phyloP scores from a whole-genome alignment of 2,329 filamentous ascomycete species.

The Alternaria dauci region DNA sequence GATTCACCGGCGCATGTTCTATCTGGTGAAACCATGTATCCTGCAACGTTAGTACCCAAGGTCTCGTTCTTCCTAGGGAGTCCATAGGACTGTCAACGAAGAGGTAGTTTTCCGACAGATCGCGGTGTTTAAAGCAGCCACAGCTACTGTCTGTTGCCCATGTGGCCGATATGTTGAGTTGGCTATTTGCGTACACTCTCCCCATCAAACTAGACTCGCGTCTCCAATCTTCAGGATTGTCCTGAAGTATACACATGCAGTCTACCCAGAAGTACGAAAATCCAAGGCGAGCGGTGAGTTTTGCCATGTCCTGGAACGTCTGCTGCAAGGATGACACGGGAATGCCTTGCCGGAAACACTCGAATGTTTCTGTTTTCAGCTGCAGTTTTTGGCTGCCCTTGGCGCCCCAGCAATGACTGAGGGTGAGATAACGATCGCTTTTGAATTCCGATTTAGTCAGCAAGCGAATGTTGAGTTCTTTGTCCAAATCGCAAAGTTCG shows the following conservation, averaged over 20 bases:
- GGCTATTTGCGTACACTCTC: background rate
- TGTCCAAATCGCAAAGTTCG: too few relatives aligned
- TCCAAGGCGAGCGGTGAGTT: background rate
- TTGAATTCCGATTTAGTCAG: too few relatives aligned
- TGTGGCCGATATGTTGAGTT: background rate
- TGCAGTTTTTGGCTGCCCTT: too few relatives aligned
- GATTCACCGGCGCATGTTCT: background rate
- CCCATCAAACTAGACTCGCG: background rate
- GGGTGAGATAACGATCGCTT: too few relatives aligned
- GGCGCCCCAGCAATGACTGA: too few relatives aligned
- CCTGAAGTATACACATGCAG: background rate
- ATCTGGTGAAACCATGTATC: rapidly evolving
- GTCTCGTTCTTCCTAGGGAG: too few relatives aligned
- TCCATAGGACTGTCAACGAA: too few relatives aligned
- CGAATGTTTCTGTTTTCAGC: too few relatives aligned
- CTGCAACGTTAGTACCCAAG: rapidly evolving
- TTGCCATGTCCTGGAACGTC: too few relatives aligned
- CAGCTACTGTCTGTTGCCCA: background rate
- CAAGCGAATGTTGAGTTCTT: too few relatives aligned
- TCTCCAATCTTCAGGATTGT: background rate
- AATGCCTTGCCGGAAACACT: too few relatives aligned
- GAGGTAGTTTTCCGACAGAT: background rate
- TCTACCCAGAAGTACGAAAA: background rate
- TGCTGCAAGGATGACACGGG: too few relatives aligned
- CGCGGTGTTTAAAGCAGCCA: background rate